These are phyloP conservation scores for Volvariella surrecta DNA, from an alignment of 1,284 basidiomycete species.

Conservation along the genomic window DNA sequence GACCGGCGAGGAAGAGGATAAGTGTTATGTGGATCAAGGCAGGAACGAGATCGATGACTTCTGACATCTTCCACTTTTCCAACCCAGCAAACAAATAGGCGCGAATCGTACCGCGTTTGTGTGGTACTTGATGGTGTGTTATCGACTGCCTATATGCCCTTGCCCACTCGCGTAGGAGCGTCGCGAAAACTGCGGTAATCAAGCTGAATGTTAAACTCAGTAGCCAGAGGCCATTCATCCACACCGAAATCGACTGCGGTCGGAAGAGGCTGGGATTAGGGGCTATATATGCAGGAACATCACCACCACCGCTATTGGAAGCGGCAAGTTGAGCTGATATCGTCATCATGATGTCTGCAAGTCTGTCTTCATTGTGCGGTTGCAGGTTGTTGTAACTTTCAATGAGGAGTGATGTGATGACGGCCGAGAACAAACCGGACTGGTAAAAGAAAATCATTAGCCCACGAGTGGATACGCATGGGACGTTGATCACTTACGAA, in stretches of 20 bases:
- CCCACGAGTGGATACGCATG: no score
- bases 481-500: neutral
- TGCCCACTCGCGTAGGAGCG: constrained; percentile 11
- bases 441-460: neutral
- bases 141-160: constrained; percentile 8
- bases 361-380: neutral
- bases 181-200: constrained; percentile 8
- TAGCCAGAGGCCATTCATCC: constrained; percentile 12
- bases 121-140: constrained; percentile 5
- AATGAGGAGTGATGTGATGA: constrained; percentile 10
- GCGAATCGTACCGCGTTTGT: neutral
- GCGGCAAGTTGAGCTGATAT: neutral
- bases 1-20: constrained; percentile 10
- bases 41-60: constrained; percentile 9
- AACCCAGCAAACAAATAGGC: constrained; percentile 8
- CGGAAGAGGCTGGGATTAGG: neutral
- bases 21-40: constrained; percentile 9
- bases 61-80: constrained; percentile 8
- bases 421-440: constrained; percentile 13
- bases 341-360: neutral
- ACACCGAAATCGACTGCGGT: neutral
- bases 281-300: neutral
- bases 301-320: neutral
- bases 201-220: constrained; percentile 10
- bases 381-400: constrained; percentile 6